A percentile compares a stretch with the other conserved stretches of the same genome.
Conservation (phyloP, 2,329 filamentous ascomycete genomes). For the Colletotrichum orchidophilum region DNA sequence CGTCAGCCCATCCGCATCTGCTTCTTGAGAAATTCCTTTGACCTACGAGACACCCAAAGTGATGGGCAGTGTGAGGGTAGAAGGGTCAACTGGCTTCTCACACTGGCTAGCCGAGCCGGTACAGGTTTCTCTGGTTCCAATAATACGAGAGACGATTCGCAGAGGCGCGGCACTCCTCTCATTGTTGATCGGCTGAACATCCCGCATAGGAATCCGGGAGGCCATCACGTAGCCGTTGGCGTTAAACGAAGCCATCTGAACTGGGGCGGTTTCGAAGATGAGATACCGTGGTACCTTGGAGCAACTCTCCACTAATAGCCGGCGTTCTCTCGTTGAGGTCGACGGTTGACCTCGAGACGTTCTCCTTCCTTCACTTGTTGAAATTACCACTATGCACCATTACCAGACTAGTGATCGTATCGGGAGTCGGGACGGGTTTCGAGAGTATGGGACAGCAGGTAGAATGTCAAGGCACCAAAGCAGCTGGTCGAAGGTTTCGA, state of each 20-base stretch:
- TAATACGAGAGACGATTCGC: conserved; percentile 35
- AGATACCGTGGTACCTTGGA: neutral
- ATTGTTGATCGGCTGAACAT: conserved; percentile 23
- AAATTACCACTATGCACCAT: conserved; percentile 19
- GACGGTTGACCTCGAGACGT: neutral
- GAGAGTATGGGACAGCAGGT: neutral
- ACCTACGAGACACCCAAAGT: conserved; percentile 77
- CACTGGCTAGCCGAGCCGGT: conserved; percentile 53
- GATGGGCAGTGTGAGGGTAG: conserved; percentile 71
- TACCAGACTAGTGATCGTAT: conserved; percentile 5
- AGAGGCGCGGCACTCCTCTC: conserved; percentile 1
- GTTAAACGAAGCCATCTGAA: conserved; percentile 31
- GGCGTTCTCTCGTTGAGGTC: conserved; percentile 8
- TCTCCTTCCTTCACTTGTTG: conserved; percentile 28
- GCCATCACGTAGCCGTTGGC: conserved; percentile 39
- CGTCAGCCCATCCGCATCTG: conserved; percentile 33
- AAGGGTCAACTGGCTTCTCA: conserved; percentile 66
- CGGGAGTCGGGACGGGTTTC: neutral
- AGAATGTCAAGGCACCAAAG: neutral
- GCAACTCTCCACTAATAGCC: conserved; percentile 6
- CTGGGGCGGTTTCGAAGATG: neutral
- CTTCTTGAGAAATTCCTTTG: neutral
- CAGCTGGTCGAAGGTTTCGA: neutral
- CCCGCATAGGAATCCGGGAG: conserved; percentile 39
- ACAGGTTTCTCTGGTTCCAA: conserved; percentile 29